Base-by-base conservation (phyloP, 768 basidiomycete species). In the Dioszegia aurantiaca region DNA sequence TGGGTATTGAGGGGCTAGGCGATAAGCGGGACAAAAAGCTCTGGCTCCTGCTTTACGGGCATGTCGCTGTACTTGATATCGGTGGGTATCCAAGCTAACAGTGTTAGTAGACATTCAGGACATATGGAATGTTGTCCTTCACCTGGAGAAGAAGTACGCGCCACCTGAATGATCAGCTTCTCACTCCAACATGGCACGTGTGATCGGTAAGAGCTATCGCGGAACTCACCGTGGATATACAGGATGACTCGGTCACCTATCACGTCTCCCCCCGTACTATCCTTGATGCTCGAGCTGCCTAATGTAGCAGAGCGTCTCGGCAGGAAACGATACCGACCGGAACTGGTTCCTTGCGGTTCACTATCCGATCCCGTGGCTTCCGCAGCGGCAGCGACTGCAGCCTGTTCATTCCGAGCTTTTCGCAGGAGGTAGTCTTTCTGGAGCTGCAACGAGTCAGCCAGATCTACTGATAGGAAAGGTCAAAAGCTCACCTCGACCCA, bases 11-110 rank as follows among this genome's bases (percentile, higher is more conserved):
- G 75, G 75, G 11, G 72, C 58, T 55, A 74, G 49, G 8, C 75
- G 60, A 46, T 75, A 76, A 5, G 67, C 60, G 0, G 70, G 70
- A 4, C 74, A 75, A 33, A 78, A 77, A 1, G 75, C 77, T 11
- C 77, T 61, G 0, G 75, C 77, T 19, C 70, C 70, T 24, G 77
- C 75, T 63, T 78, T 78, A 21, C 77, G 65, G 0, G 74, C 74
- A 63, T 78, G 76, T 6, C 77, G 55, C 58, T 73, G 73, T 28
- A 78, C 71, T 42, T 76, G 76, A 52, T 78, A 78, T 6, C 77
- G 66, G 47, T 78, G 77, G 1, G 77, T 78, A 45, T 78, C 75
- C 45, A 78, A 63, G n/a, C 33, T 33, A 33, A 6, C 14, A 6
- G 33, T 33, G 14, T 33, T 14, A 33, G 33, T 14, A 33, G 6